phyloP scores from a whole-genome alignment of 306 rosid species.

The Vachellia pachyceras region DNA sequence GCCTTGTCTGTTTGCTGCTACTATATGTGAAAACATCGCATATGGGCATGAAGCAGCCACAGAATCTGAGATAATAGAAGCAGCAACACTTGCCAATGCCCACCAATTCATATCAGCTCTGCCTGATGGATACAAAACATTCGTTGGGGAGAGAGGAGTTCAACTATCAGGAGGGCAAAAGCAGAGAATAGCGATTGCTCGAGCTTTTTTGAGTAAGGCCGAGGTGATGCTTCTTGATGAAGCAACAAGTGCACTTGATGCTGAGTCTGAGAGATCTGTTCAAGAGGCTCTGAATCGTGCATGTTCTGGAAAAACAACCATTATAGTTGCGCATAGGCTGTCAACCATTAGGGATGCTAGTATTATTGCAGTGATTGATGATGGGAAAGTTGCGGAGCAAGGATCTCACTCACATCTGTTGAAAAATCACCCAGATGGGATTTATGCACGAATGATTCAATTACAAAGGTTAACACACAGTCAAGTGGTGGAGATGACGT shows the following conservation, averaged over 20 bases:
- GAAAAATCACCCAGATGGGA: slow-evolving; percentile 88
- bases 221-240: slow-evolving; percentile 95
- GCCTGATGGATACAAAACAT: slow-evolving; percentile 90
- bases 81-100: slow-evolving; percentile 89
- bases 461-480: slow-evolving; percentile 84
- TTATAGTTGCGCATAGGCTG: slow-evolving; percentile 88
- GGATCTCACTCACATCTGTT: slow-evolving; percentile 94
- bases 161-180: slow-evolving; percentile 96
- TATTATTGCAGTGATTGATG: slow-evolving; percentile 92
- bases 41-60: slow-evolving; percentile 90
- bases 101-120: slow-evolving; percentile 84
- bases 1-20: slow-evolving; percentile 87
- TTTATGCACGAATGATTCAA: slow-evolving; percentile 90
- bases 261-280: slow-evolving; percentile 92
- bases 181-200: slow-evolving; percentile 90
- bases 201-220: slow-evolving; percentile 89
- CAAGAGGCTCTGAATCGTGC: slow-evolving; percentile 97
- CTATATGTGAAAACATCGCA: slow-evolving; percentile 89
- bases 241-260: slow-evolving; percentile 97
- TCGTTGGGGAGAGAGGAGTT: slow-evolving; percentile 94
- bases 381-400: slow-evolving; percentile 97
- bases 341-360: slow-evolving; percentile 88
- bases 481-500: slow-evolving; percentile 83
- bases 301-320: slow-evolving; percentile 84
- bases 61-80: slow-evolving; percentile 92